Percentiles rank a stretch among this genome's conserved stretches.
phyloP scores from a whole-genome alignment of 1,139 yeast species.

The Yarrowia galli region DNA sequence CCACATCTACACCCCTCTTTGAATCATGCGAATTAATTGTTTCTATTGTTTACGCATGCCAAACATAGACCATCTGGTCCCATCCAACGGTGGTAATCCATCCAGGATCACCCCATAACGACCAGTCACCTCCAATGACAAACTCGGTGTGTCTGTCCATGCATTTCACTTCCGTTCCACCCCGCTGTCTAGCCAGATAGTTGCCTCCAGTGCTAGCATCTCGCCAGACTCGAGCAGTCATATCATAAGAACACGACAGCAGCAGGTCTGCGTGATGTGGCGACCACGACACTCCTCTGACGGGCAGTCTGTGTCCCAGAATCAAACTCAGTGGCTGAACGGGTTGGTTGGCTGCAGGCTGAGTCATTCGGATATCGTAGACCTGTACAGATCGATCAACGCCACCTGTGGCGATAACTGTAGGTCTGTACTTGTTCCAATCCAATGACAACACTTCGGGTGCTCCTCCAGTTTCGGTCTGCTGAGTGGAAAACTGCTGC shows the following conservation, averaged over 20 bases:
- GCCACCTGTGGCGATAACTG: slow-evolving; percentile 84
- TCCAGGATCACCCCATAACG: slow-evolving; percentile 95
- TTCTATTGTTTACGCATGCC: slow-evolving; percentile 61
- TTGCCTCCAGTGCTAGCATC: slow-evolving; percentile 58
- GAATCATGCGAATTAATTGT: not conserved
- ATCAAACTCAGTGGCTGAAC: slow-evolving; percentile 47
- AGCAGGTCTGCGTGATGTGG: slow-evolving; percentile 81
- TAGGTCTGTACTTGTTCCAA: slow-evolving; percentile 87
- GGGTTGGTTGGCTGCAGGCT: slow-evolving; percentile 75
- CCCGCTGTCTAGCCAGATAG: slow-evolving; percentile 53
- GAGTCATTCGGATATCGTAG: slow-evolving; percentile 88
- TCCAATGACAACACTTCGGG: slow-evolving; percentile 77
- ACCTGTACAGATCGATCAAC: slow-evolving; percentile 83
- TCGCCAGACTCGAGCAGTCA: slow-evolving; percentile 88
- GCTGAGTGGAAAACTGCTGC: slow-evolving; percentile 50
- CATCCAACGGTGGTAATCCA: slow-evolving; percentile 96
- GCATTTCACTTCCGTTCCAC: slow-evolving; percentile 60
- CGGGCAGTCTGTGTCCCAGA: slow-evolving; percentile 89
- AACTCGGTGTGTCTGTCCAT: slow-evolving; percentile 83
- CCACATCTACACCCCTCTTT: not conserved
- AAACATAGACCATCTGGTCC: slow-evolving; percentile 95
- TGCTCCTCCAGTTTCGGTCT: slow-evolving; percentile 52
- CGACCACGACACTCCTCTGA: slow-evolving; percentile 82
- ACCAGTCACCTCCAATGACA: slow-evolving; percentile 95
- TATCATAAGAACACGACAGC: slow-evolving; percentile 84